Percentiles rank a stretch among this genome's conserved stretches.
Evolutionary conservation across 2,329 filamentous ascomycete genomes (phyloP).

Genomic region (Orbilia blumenaviensis): DNA sequence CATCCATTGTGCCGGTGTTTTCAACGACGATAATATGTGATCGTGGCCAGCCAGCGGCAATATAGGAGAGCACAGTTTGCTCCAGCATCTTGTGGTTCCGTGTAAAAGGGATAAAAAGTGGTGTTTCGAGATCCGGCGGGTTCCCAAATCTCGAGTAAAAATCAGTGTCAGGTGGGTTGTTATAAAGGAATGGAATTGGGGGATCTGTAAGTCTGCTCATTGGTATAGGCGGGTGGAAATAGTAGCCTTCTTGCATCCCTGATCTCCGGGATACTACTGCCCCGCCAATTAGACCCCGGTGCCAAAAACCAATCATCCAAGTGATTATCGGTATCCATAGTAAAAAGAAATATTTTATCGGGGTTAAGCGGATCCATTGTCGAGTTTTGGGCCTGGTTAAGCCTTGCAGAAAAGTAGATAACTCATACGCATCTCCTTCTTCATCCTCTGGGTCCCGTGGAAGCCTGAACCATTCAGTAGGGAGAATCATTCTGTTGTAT

Average conservation of each 20-base stretch:
- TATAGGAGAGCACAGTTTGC: constrained; percentile 68
- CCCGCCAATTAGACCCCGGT: too few relatives aligned
- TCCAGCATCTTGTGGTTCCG: constrained; percentile 68
- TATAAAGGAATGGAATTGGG: too few relatives aligned
- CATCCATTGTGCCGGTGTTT: constrained; percentile 68
- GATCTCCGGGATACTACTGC: too few relatives aligned
- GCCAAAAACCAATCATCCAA: background rate
- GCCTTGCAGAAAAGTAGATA: background rate
- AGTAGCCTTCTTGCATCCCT: too few relatives aligned
- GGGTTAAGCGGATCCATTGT: background rate
- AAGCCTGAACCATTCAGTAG: background rate
- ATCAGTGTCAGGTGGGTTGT: too few relatives aligned
- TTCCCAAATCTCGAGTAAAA: too few relatives aligned
- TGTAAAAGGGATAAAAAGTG: constrained; percentile 68
- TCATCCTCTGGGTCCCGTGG: background rate
- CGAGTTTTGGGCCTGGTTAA: background rate
- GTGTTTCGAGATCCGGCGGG: constrained; percentile 58
- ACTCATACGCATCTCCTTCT: background rate
- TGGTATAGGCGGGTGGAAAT: too few relatives aligned
- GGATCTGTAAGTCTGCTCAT: too few relatives aligned
- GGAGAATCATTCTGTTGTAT: background rate
- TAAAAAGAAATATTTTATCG: background rate
- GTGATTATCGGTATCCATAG: background rate
- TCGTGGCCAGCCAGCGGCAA: constrained; percentile 68
- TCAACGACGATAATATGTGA: constrained; percentile 69